A percentile compares a stretch with the other conserved stretches of the same genome.
These are phyloP conservation scores for Purpureocillium lavendulum DNA, from an alignment of 2,329 filamentous ascomycete genomes.

Conservation along the genomic window DNA sequence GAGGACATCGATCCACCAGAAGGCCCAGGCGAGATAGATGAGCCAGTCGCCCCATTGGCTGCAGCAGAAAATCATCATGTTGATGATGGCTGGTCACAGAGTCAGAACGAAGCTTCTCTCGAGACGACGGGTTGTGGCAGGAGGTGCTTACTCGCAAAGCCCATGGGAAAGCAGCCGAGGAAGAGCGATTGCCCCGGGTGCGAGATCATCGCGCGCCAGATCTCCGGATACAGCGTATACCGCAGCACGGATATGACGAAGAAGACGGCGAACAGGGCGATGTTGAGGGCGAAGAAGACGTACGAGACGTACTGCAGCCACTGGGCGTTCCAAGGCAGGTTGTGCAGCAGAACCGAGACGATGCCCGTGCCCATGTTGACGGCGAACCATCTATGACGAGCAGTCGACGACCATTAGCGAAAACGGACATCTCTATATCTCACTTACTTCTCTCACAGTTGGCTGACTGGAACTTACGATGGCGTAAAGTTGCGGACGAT, in stretches of 20 bases:
- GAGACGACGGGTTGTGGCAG: too few species aligned
- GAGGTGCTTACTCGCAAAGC: constrained; percentile 44
- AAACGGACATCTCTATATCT: too few species aligned
- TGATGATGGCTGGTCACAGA: constrained; percentile 42
- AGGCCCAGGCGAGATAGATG: constrained; percentile 43
- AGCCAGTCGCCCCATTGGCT: constrained; percentile 53
- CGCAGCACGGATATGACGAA: constrained; percentile 46
- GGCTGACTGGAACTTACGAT: constrained; percentile 34
- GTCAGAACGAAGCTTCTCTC: too few species aligned
- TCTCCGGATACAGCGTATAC: constrained; percentile 56
- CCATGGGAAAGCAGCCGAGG: constrained; percentile 61
- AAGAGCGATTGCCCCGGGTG: constrained; percentile 63
- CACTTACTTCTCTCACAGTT: too few species aligned
- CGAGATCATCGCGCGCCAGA: constrained; percentile 57
- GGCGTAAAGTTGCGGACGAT: constrained; percentile 46
- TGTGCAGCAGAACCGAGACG: constrained; percentile 52
- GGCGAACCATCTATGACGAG: constrained; percentile 53
- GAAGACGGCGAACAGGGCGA: constrained; percentile 47
- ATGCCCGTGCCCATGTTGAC: constrained; percentile 62
- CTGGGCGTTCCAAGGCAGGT: constrained; percentile 49
- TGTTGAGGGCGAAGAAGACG: constrained; percentile 52
- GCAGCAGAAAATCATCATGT: constrained; percentile 54
- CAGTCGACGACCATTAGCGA: too few species aligned
- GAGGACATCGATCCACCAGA: constrained; percentile 50
- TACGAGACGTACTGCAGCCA: constrained; percentile 54